A percentile compares a stretch with the other conserved stretches of the same genome.
Conservation (phyloP, 345 rosid species). For the Bretschneidera sinensis region DNA sequence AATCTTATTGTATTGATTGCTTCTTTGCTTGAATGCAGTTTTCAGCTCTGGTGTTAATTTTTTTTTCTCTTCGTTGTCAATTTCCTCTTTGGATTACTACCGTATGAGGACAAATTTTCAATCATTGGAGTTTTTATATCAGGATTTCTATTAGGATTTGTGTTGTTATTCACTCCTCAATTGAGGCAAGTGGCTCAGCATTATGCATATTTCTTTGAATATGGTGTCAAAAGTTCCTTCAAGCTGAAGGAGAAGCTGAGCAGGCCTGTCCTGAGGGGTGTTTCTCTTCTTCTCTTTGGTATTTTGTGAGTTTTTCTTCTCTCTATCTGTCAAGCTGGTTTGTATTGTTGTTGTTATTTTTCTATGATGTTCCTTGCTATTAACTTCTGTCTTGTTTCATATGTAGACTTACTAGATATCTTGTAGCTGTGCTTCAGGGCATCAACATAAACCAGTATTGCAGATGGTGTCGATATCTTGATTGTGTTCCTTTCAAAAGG, state of each 20-base stretch:
- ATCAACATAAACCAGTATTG: constrained; percentile 57
- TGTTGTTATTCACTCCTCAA: constrained; percentile 56
- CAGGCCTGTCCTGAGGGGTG: constrained; percentile 56
- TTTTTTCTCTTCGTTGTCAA: constrained; percentile 42
- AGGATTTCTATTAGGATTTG: constrained; percentile 72
- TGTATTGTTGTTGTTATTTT: not conserved
- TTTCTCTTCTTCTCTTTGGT: constrained; percentile 48
- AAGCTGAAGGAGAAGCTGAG: constrained; percentile 58
- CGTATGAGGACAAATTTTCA: constrained; percentile 61
- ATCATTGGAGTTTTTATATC: constrained; percentile 74
- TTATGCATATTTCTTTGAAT: constrained; percentile 44
- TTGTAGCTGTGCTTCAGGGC: constrained; percentile 41
- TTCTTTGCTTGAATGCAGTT: constrained; percentile 44
- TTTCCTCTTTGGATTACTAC: constrained; percentile 67
- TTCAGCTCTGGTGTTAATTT: constrained; percentile 47
- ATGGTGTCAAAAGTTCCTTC: constrained; percentile 35
- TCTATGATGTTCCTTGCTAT: not conserved
- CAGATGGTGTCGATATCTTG: constrained; percentile 60
- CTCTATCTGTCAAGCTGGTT: not conserved
- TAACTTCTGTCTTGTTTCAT: too few relatives aligned
- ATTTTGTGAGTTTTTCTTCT: constrained; percentile 45
- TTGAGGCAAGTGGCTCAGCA: constrained; percentile 36
- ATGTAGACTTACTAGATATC: constrained; percentile 47
- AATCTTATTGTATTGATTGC: constrained; percentile 10
- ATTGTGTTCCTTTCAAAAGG: constrained; percentile 57